Evolutionary conservation across 2,329 filamentous ascomycete genomes (phyloP), one percentile per base, ranked within the genome.

Genomic region (Dactylellina leptospora): DNA sequence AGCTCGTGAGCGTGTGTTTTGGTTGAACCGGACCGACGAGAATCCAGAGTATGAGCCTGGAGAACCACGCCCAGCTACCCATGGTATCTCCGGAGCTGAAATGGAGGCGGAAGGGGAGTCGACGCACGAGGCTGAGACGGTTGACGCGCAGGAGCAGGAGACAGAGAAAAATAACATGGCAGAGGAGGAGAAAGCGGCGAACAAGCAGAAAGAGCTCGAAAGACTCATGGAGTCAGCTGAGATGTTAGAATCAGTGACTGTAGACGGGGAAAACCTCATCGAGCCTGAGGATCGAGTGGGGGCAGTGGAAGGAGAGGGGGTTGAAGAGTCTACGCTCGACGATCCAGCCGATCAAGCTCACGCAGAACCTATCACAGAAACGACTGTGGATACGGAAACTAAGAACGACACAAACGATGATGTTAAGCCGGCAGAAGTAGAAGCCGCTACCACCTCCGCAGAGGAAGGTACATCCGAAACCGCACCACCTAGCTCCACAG

Each of bases 311-410:
- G 55, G 27, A 23, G 55, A 55, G 13, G 50, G 25, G 42, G 61
- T 3, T 42, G 63, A 33, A 28, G 40, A 27, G 30, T 54, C 53
- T 33, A 33, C 30, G 13, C 6, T 42, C 51, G 20, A 9, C 25
- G 6, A 9, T 9, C 2, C 9, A 53, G 18, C 40, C 28, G 6
- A 42, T 77, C 16, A 33, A 6, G 78, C 79, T 45, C 44, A 73
- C 69, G 70, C 76, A 5, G 58, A 69, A 20, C 50, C 73, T 2
- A 74, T 75, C 40, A 60, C 61, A 0, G 45, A 38, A 23, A 61
- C 61, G 6, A 56, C 73, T 53, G 50, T 68, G 30, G 45, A 27
- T 11, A 48, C 40, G 2, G 33, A 20, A 6, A 27, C 33, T 22
- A 44, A 50, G 28, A 74, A 75, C n/a, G 42, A 22, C 30, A 36